A percentile compares a stretch with the other conserved stretches of the same genome.
Evolutionary conservation across 306 rosid genomes (phyloP).

Genomic region (Amphicarpaea edgeworthii): DNA sequence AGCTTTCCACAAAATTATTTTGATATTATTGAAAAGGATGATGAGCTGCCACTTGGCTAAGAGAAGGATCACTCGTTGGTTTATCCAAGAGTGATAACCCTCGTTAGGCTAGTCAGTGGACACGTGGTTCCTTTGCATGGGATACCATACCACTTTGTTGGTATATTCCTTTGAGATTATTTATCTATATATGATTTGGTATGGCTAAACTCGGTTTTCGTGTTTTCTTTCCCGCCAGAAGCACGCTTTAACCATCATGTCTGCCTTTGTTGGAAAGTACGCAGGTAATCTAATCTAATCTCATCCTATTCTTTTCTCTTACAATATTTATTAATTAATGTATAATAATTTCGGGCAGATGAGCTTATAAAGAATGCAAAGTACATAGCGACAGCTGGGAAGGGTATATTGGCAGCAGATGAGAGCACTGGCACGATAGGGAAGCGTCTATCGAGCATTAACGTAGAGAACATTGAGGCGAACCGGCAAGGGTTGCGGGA

Average conservation of each 20-base stretch:
- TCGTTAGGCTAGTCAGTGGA: constrained; percentile 68
- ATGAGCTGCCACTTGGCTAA: constrained; percentile 64
- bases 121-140: constrained; percentile 61
- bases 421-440: constrained; percentile 97
- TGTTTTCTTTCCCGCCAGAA: constrained; percentile 59
- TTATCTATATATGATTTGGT: constrained; percentile 58
- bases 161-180: constrained; percentile 58
- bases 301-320: no score
- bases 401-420: constrained; percentile 93
- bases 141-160: constrained; percentile 48
- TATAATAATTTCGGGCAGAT: no score
- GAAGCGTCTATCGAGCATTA: constrained; percentile 83
- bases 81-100: constrained; percentile 73
- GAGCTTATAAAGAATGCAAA: constrained; percentile 86
- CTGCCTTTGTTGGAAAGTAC: constrained; percentile 94
- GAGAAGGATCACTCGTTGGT: constrained; percentile 71
- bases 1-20: constrained; percentile 55
- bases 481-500: constrained; percentile 91
- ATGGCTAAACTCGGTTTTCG: constrained; percentile 45
- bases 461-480: constrained; percentile 82
- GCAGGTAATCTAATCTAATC: constrained; percentile 62
- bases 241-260: constrained; percentile 69
- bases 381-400: constrained; percentile 89
- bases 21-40: constrained; percentile 38
- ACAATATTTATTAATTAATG: no score